Conservation (phyloP, 1,284 basidiomycete species). For the Wallemia ichthyophaga region DNA sequence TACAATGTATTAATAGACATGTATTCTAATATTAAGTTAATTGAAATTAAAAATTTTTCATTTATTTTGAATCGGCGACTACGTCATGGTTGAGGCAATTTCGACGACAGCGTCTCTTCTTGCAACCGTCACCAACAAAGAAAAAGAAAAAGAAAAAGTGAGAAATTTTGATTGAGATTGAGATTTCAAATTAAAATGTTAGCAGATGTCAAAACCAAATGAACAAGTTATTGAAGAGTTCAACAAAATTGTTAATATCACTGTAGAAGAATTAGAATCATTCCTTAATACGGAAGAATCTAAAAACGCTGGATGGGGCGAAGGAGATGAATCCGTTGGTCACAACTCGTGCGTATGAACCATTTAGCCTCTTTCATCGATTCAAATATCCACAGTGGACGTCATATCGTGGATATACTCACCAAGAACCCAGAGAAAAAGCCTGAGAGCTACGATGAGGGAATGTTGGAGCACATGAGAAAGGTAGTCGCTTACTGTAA, state of each 20-base stretch:
- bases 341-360: conserved; percentile 6
- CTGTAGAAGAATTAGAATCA: conserved; percentile 10
- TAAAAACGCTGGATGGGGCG: conserved; percentile 9
- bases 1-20: no score
- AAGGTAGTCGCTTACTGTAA: conserved; percentile 14
- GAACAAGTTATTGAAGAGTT: neutral
- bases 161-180: no score
- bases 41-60: no score
- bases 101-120: no score
- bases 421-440: conserved; percentile 13
- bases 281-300: conserved; percentile 12
- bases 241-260: conserved; percentile 13
- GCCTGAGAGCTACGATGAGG: conserved; percentile 11
- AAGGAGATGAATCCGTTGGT: conserved; percentile 10
- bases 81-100: no score
- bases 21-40: no score
- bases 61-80: no score
- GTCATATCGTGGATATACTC: conserved; percentile 12
- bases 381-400: conserved; percentile 5
- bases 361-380: neutral
- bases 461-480: conserved; percentile 14
- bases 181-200: no score
- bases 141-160: no score
- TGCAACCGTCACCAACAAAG: no score
- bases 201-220: neutral